Evolutionary conservation across 345 rosid species (phyloP), one percentile per base, ranked within the genome.

Genomic region (Eucalyptus tenuipes): DNA sequence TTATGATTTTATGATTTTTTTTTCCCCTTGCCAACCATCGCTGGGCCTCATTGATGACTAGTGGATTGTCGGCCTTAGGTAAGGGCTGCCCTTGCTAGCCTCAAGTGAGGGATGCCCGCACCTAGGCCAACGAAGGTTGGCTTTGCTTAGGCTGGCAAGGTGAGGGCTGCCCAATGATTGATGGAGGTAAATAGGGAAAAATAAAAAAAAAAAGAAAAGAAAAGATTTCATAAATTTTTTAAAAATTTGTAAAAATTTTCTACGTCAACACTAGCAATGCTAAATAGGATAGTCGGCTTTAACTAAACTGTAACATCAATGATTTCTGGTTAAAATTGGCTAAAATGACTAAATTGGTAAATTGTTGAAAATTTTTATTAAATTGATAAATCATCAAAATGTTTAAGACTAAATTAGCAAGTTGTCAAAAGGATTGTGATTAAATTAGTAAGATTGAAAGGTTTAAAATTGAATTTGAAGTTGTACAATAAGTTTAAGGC

Each of bases 1-100:
- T 50, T 50, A 50, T 50, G 25, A 53, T 7, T 18, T 53, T 53
- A 53, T 18, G 59, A 53, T 17, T 55, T 55, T 9, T 55, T 55
- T 55, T 55, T 55, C 61, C 29, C 6, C 1, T 0, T 55, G 13
- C 5, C 6, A 1, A 2, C 29, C 29, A 55, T 55, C 3, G 3
- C 7, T 25, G 0, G 13, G 61, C 61, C 61, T 55, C 29, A 55
- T 55, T 10, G 13, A 24, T 55, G 13, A 55, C 29, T 25, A 22
- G 61, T 22, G 13, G 29, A 55, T 25, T 2, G 9, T 55, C 2
- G 3, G 6, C 61, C 61, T 55, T 24, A 55, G 29, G 61, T 25
- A 55, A 55, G 61, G 61, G 29, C 3, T 10, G 6, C 61, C 61
- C 29, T 55, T 24, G 29, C 29, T 4, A 24, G 29, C 29, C 13